Base-by-base conservation (phyloP, 2,329 filamentous ascomycete species). In the Penicillium sp. region DNA sequence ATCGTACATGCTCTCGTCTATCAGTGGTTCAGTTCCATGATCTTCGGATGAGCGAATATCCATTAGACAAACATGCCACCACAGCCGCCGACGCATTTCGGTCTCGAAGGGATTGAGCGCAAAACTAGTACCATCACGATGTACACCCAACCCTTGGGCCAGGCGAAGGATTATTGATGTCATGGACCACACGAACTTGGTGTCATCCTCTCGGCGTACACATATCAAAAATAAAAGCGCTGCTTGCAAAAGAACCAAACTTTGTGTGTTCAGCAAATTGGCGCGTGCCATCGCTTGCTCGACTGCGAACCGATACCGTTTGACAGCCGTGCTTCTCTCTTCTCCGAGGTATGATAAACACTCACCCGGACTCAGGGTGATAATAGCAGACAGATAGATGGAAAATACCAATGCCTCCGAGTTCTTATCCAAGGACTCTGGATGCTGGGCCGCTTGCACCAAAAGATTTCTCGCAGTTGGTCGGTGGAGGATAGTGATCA, bases 221-320 rank as follows among this genome's bases (percentile, higher is more conserved):
- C 62, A 57, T 29, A 79, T 74, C 15, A 84, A 58, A 52, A 81
- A 83, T 23, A 82, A 62, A 7, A 78, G 66, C 25, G 80, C 73
- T 0, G 79, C 76, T 57, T 83, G 79, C 11, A 84, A 61, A 7
- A 82, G 71, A 25, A 79, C 65, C 13, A 78, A 64, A 52, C 79
- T 80, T 40, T 79, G 75, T 6, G 76, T 79, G 39, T 73, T 76
- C 1, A 84, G 55, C 34, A 84, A 73, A 44, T 79, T 75, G 6
- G 79, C 79, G 33, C 75, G 70, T 3, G 80, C 75, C 30, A 84
- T 63, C 2, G 76, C 76, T 53, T 83, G 79, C 51, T 83, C 79
- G 2, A 77, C 62, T 2, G 72, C 79, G 51, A 80, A 80, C 6
- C 79, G 74, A 55, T 81, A 83, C 32, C 71, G 72, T 30, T 64